These are phyloP conservation scores for Raffaelea deltoideospora DNA, from an alignment of 2,329 filamentous ascomycete species.

Conservation along the genomic window DNA sequence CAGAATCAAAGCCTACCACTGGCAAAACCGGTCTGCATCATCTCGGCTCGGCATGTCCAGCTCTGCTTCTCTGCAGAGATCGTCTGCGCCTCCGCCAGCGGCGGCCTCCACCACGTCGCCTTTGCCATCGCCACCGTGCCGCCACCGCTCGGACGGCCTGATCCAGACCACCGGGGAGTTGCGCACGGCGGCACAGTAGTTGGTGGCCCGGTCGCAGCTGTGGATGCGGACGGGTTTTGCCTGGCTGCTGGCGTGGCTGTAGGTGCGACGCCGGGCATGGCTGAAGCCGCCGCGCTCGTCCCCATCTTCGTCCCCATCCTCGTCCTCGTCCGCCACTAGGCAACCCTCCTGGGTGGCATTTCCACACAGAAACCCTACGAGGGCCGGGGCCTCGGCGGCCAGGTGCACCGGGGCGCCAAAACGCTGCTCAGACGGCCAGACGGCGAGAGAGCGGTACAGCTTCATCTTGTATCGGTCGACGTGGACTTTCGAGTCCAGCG, in stretches of 20 bases:
- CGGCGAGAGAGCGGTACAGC: conserved; percentile 47
- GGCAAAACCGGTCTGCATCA: conserved; percentile 11
- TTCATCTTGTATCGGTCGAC: conserved; percentile 66
- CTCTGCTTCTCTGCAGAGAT: conserved; percentile 53
- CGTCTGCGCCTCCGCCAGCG: conserved; percentile 63
- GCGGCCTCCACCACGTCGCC: conserved; percentile 65
- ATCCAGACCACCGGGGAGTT: conserved; percentile 52
- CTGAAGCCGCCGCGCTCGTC: background rate
- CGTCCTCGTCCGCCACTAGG: conserved; percentile 43
- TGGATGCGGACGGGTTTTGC: conserved; percentile 48
- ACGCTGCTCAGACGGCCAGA: conserved; percentile 22
- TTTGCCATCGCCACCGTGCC: too few relatives aligned
- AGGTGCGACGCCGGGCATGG: too few relatives aligned
- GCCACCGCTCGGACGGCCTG: conserved; percentile 37
- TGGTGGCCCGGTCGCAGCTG: conserved; percentile 62
- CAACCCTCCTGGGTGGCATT: conserved; percentile 58
- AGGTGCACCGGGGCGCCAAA: conserved; percentile 26
- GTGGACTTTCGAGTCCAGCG: conserved; percentile 56
- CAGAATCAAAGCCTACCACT: conserved; percentile 18
- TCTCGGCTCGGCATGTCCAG: conserved; percentile 37
- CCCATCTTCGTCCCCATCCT: background rate
- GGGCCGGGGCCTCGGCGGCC: conserved; percentile 44
- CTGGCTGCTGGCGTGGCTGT: too few relatives aligned
- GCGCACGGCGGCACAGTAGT: conserved; percentile 35
- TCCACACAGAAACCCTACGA: conserved; percentile 61